Conservation (phyloP, 192 early-diverging fungal species). For the Coemansia sp. region DNA sequence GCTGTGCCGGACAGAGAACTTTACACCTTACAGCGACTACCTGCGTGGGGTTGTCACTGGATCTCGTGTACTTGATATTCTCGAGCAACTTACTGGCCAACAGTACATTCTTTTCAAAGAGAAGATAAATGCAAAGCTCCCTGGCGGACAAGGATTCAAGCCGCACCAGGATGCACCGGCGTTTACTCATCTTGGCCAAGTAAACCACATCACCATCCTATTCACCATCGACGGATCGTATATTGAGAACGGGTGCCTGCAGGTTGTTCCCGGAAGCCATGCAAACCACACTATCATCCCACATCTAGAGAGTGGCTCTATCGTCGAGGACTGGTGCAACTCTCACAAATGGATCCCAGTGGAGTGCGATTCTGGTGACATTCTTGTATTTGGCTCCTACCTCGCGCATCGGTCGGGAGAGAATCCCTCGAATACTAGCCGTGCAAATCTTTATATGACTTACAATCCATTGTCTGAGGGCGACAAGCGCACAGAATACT, state of each 20-base stretch:
- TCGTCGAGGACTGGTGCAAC: constrained; percentile 54
- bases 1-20: constrained; percentile 65
- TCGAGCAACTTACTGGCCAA: constrained; percentile 57
- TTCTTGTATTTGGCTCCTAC: constrained; percentile 64
- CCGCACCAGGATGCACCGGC: constrained; percentile 65
- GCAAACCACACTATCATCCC: constrained; percentile 37
- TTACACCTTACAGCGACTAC: constrained; percentile 58
- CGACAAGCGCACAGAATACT: constrained; percentile 61
- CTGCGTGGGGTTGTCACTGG: constrained; percentile 54
- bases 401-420: constrained; percentile 59
- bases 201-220: constrained; percentile 58
- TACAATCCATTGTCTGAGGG: constrained; percentile 60
- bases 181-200: constrained; percentile 60
- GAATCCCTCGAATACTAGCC: constrained; percentile 54
- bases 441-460: constrained; percentile 62
- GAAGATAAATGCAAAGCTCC: constrained; percentile 63
- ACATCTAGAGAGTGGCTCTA: constrained; percentile 52
- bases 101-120: constrained; percentile 64
- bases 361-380: constrained; percentile 58
- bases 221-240: constrained; percentile 61
- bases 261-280: constrained; percentile 60
- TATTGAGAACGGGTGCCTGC: constrained; percentile 58
- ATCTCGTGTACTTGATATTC: constrained; percentile 45
- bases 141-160: constrained; percentile 62
- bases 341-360: constrained; percentile 58